Percentiles rank a stretch among this genome's conserved stretches.
phyloP scores from a whole-genome alignment of 2,329 filamentous ascomycete species.

The Trichophyton verrucosum region DNA sequence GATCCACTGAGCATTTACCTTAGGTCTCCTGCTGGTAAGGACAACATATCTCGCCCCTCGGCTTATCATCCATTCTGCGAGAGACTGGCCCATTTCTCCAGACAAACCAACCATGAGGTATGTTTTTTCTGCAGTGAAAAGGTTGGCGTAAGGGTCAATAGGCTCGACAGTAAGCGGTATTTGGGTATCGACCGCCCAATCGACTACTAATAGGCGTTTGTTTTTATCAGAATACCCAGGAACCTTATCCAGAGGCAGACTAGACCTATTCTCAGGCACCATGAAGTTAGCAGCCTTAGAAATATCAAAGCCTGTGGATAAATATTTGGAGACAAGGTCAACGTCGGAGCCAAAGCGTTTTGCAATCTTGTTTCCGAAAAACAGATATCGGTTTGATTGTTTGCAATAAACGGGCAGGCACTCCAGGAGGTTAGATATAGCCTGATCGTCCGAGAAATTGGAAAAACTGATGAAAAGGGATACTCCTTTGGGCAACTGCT shows the following conservation, averaged over 20 bases:
- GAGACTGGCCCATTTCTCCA: slow-evolving; percentile 21
- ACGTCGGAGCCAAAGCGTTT: not conserved
- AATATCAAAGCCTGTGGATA: not conserved
- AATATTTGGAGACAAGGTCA: not conserved
- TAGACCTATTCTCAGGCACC: not conserved
- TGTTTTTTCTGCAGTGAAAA: slow-evolving; percentile 16
- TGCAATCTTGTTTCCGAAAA: not conserved
- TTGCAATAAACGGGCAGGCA: not conserved
- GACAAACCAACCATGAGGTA: slow-evolving; percentile 23
- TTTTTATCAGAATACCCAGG: not conserved
- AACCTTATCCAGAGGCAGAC: slow-evolving; percentile 2
- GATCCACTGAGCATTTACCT: slow-evolving; percentile 15
- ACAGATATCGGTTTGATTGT: not conserved
- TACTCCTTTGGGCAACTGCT: not conserved
- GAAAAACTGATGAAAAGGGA: slow-evolving; percentile 6
- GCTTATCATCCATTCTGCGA: slow-evolving; percentile 22
- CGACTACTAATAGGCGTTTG: not conserved
- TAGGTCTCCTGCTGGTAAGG: slow-evolving; percentile 22
- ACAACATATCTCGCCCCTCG: slow-evolving; percentile 21
- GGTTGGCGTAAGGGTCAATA: not conserved
- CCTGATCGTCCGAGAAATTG: not conserved
- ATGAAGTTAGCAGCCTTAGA: not conserved
- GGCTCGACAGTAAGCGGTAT: not conserved
- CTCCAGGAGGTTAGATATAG: not conserved
- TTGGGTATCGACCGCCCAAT: not conserved